Evolutionary conservation across 805 yeast genomes (phyloP), one percentile per base, ranked within the genome.

Genomic region (Jamesozyma lodderae): DNA sequence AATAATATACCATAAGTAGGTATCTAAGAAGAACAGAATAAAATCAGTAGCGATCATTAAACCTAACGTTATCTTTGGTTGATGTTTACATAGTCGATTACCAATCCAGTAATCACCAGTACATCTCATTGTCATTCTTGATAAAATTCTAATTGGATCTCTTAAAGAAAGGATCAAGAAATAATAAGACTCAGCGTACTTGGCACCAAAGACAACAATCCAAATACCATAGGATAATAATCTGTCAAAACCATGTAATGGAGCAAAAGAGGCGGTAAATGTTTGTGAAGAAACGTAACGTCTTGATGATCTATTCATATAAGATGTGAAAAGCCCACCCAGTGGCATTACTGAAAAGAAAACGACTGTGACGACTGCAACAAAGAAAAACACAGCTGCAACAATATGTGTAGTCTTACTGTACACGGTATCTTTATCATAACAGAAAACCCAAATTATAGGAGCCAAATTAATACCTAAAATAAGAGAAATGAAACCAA

Each of bases 1-100:
- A 53, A 92, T 71, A 70, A 92, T 88, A 74, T 90, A 92, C 98
- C 98, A 92, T 81, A 92, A 76, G 64, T 86, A 92, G 44, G 97
- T 85, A 81, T 92, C 98, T 72, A 92, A 74, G 79, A 92, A 92
- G 81, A 90, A 92, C 67, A 92, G 73, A 54, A 92, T 70, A 72
- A 92, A 70, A 67, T 92, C 98, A 36, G 95, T 90, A 43, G 81
- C 77, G 52, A 75, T 78, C 95, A 92, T 90, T 68, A 92, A 70
- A 59, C 94, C 96, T 59, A 92, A 71, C 25, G 86, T 87, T 55
- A 92, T 78, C 59, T 76, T 81, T 19, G 94, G 81, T 67, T 92
- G 98, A 42, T 82, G 84, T 45, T 64, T 68, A 71, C 98, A 92
- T 40, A 92, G 66, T 15, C 55, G 66, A 38, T 82, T 83, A 23